Conservation (phyloP, 2,329 filamentous ascomycete genomes). For the Thielaviopsis populi region DNA sequence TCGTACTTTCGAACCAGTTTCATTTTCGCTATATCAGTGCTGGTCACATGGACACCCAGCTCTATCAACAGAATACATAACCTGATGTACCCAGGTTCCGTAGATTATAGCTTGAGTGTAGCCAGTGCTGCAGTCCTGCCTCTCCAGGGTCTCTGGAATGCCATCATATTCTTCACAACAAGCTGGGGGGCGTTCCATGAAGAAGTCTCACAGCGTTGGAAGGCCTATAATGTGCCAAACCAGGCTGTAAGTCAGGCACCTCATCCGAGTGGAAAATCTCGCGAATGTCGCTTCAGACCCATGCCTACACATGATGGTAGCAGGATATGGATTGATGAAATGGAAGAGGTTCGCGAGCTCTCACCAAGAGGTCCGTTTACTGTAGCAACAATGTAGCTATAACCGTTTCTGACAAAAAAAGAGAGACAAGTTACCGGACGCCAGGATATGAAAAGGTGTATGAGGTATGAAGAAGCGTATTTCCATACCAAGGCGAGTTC, state of each 20-base stretch:
- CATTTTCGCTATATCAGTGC: constrained; percentile 44
- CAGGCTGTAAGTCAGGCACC: neutral
- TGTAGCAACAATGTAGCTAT: neutral
- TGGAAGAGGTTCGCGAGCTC: neutral
- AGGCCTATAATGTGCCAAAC: neutral
- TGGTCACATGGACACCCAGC: constrained; percentile 50
- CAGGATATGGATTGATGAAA: constrained; percentile 5
- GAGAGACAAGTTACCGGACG: neutral
- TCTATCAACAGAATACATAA: constrained; percentile 62
- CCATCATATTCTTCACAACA: constrained; percentile 58
- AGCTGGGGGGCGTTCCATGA: constrained; percentile 32
- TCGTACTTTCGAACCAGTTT: constrained; percentile 47
- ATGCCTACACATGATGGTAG: neutral
- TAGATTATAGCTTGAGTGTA: constrained; percentile 51
- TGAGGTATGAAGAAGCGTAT: too few species aligned
- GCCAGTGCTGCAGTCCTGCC: constrained; percentile 58
- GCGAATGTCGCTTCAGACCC: neutral
- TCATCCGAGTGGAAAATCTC: neutral
- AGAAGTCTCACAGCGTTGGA: neutral
- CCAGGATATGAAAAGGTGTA: neutral
- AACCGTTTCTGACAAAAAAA: neutral
- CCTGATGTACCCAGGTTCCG: constrained; percentile 38
- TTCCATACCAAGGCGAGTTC: too few species aligned
- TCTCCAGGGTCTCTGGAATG: constrained; percentile 68
- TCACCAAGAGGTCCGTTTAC: neutral